These are phyloP conservation scores for Wickerhamiella lipophila DNA, from an alignment of 805 yeast species.

Conservation along the genomic window DNA sequence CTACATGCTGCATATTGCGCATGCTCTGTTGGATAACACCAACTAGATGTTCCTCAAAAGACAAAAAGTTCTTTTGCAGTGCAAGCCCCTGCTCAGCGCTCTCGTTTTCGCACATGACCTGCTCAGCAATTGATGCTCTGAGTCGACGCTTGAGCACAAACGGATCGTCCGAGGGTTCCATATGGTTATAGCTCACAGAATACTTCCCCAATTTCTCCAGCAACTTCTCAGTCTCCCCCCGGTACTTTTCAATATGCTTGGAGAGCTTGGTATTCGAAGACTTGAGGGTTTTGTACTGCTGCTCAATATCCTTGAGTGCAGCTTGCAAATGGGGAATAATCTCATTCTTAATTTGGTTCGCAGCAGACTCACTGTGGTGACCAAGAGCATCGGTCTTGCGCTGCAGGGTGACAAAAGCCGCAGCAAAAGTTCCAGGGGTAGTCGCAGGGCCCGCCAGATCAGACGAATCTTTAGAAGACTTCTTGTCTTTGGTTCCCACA, in stretches of 20 bases:
- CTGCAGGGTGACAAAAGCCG: conserved; percentile 26
- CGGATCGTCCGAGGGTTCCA: conserved; percentile 36
- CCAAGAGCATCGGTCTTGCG: conserved; percentile 26
- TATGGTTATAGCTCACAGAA: conserved; percentile 26
- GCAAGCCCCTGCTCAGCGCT: conserved; percentile 34
- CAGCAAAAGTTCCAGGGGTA: conserved; percentile 25
- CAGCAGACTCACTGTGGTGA: conserved; percentile 30
- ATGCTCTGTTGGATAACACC: conserved; percentile 33
- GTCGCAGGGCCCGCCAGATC: neutral
- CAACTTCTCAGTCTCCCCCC: conserved; percentile 29
- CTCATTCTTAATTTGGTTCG: conserved; percentile 26
- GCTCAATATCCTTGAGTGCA: conserved; percentile 30
- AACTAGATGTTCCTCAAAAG: conserved; percentile 35
- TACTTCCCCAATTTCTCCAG: conserved; percentile 29
- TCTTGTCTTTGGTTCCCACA: neutral
- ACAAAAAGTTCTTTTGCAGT: conserved; percentile 31
- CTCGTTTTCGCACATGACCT: conserved; percentile 34
- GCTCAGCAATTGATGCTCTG: conserved; percentile 29
- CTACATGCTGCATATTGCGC: conserved; percentile 24
- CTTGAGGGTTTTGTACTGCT: conserved; percentile 33
- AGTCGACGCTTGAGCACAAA: conserved; percentile 32
- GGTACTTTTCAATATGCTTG: conserved; percentile 30
- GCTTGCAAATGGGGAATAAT: conserved; percentile 35
- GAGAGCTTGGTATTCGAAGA: conserved; percentile 26
- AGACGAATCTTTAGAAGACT: neutral